Percentiles rank a stretch among this genome's conserved stretches.
Evolutionary conservation across 2,329 filamentous ascomycete species (phyloP).

Genomic region (Exophiala sideris): DNA sequence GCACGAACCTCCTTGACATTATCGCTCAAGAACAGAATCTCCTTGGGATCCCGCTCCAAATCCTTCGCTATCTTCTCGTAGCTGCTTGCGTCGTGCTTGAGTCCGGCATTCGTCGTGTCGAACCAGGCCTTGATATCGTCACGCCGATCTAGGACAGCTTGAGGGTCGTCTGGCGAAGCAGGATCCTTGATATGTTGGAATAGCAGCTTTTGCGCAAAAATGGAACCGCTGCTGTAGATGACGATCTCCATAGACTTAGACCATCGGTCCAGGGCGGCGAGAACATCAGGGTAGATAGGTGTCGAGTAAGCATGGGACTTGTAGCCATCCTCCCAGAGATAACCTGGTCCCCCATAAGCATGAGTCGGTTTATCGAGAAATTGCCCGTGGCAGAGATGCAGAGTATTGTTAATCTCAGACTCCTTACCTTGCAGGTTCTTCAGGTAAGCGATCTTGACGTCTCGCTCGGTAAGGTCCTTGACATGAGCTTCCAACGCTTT

Average conservation of each 20-base stretch:
- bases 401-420: no score
- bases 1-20: slow-evolving; percentile 23
- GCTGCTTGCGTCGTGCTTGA: slow-evolving; percentile 16
- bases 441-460: slow-evolving; percentile 25
- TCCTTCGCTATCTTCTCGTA: slow-evolving; percentile 21
- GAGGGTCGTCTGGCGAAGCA: neutral
- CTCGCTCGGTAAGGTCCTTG: slow-evolving; percentile 19
- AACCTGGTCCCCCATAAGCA: slow-evolving; percentile 10
- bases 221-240: slow-evolving; percentile 26
- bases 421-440: slow-evolving; percentile 25
- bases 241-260: slow-evolving; percentile 3
- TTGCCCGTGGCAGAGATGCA: neutral
- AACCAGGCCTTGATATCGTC: slow-evolving; percentile 18
- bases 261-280: slow-evolving; percentile 12
- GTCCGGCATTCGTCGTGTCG: slow-evolving; percentile 26
- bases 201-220: slow-evolving; percentile 25
- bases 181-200: slow-evolving; percentile 21
- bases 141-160: slow-evolving; percentile 9
- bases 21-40: slow-evolving; percentile 26
- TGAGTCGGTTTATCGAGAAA: neutral
- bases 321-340: slow-evolving; percentile 26
- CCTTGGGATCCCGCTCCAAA: slow-evolving; percentile 5
- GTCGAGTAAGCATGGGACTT: slow-evolving; percentile 18
- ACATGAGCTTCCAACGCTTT: slow-evolving; percentile 20
- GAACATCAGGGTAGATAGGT: slow-evolving; percentile 20